Conservation (phyloP, 192 early-diverging fungal genomes). For the Chytriomyces confervae region DNA sequence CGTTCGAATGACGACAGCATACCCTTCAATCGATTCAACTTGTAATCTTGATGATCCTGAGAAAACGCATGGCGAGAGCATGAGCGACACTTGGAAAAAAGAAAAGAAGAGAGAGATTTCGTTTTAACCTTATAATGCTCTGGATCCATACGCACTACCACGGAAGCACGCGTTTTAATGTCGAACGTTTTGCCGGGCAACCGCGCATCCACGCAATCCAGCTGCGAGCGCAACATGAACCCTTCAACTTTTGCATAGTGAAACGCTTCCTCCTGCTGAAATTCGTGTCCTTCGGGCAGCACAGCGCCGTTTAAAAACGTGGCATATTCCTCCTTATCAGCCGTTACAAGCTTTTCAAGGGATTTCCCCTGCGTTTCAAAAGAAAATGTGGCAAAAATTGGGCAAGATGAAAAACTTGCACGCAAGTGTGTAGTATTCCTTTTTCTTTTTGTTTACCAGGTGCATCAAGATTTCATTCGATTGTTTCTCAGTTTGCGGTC, state of each 20-base stretch:
- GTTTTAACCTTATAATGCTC: slow-evolving; percentile 68
- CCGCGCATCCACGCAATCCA: slow-evolving; percentile 81
- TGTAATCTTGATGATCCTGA: slow-evolving; percentile 68
- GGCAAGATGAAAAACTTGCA: background rate
- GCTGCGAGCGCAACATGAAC: slow-evolving; percentile 85
- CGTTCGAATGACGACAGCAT: slow-evolving; percentile 83
- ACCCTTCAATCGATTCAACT: slow-evolving; percentile 69
- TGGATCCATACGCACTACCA: slow-evolving; percentile 82
- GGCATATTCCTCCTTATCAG: slow-evolving; percentile 67
- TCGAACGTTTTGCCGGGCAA: slow-evolving; percentile 87
- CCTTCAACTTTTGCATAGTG: slow-evolving; percentile 71
- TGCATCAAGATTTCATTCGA: slow-evolving; percentile 70
- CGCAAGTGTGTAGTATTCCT: too few species aligned
- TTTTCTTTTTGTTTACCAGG: too few species aligned
- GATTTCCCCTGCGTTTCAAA: slow-evolving; percentile 70
- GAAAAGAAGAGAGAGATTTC: background rate
- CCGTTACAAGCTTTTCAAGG: slow-evolving; percentile 85
- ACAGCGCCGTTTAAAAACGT: slow-evolving; percentile 8
- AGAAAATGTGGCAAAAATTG: background rate
- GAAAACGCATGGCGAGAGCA: too few species aligned
- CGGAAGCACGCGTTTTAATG: slow-evolving; percentile 86
- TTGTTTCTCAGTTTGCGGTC: slow-evolving; percentile 59
- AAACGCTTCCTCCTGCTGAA: slow-evolving; percentile 63
- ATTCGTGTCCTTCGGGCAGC: slow-evolving; percentile 38
- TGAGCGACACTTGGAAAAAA: too few species aligned